These are phyloP conservation scores for Cryphonectria radicalis DNA, from an alignment of 2,329 filamentous ascomycete genomes.

Conservation along the genomic window DNA sequence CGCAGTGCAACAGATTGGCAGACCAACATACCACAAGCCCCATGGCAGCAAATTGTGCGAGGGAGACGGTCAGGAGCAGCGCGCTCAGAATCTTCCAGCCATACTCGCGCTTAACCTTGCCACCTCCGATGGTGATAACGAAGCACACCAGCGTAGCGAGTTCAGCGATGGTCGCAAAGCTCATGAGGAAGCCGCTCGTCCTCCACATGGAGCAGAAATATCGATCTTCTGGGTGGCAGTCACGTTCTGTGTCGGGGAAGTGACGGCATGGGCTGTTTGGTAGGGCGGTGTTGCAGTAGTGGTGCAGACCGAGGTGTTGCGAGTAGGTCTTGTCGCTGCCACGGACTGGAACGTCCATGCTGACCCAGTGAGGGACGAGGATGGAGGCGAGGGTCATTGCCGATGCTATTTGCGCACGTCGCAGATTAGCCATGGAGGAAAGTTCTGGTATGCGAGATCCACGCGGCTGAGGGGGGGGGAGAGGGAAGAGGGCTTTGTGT, in stretches of 20 bases:
- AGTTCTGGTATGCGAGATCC: conserved; percentile 4
- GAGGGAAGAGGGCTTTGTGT: not conserved
- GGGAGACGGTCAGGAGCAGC: conserved; percentile 67
- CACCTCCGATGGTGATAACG: conserved; percentile 75
- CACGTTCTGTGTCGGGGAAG: conserved; percentile 69
- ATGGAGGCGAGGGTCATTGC: conserved; percentile 73
- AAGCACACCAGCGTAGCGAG: conserved; percentile 82
- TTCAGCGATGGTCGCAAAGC: conserved; percentile 80
- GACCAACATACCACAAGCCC: conserved; percentile 73
- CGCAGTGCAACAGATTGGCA: not conserved
- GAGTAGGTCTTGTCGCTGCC: conserved; percentile 51
- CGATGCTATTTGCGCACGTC: conserved; percentile 56
- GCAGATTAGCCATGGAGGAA: conserved; percentile 38
- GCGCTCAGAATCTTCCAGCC: conserved; percentile 79
- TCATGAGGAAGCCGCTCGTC: conserved; percentile 82
- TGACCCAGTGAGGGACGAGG: conserved; percentile 72
- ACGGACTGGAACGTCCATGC: conserved; percentile 58
- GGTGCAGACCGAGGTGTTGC: conserved; percentile 77
- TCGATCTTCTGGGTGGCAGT: conserved; percentile 65
- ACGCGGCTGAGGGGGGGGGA: not conserved
- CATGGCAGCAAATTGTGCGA: conserved; percentile 77
- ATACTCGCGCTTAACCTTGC: conserved; percentile 76
- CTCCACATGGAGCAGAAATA: conserved; percentile 94
- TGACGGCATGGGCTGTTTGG: conserved; percentile 56
- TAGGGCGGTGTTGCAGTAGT: conserved; percentile 73